phyloP scores from a whole-genome alignment of 805 yeast genomes.

The Zygotorulaspora danielsina region DNA sequence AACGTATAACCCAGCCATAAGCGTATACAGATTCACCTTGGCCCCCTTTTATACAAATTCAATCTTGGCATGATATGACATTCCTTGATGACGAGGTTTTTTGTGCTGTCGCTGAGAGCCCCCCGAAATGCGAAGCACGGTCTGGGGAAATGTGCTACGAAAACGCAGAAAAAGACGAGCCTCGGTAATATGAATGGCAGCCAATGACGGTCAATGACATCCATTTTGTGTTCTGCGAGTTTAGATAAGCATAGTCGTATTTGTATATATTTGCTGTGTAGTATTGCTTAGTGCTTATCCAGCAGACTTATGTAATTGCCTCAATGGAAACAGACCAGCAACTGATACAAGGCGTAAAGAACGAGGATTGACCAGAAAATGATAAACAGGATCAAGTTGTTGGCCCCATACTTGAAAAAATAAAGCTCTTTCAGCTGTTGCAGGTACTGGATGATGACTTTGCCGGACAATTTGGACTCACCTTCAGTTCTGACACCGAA shows the following conservation, averaged over 20 bases:
- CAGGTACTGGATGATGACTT: constrained; percentile 46
- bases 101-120: constrained; percentile 1
- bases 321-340: constrained; percentile 19
- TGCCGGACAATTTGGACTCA: constrained; percentile 47
- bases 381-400: constrained; percentile 36
- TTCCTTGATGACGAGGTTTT: not conserved
- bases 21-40: no score
- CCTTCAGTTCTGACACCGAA: constrained; percentile 54
- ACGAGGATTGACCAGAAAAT: constrained; percentile 31
- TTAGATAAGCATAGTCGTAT: no score
- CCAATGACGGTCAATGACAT: no score
- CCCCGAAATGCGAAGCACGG: not conserved
- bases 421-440: constrained; percentile 46
- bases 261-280: not conserved
- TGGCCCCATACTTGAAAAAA: constrained; percentile 43
- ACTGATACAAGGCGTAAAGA: constrained; percentile 31
- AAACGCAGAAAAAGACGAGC: no score
- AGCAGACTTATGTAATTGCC: not conserved
- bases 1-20: no score
- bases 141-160: not conserved
- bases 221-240: no score
- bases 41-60: not conserved
- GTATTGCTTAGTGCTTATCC: not conserved
- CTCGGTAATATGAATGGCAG: no score
- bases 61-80: not conserved